Conservation (phyloP, 2,329 filamentous ascomycete species). For the Aspergillus sp. region DNA sequence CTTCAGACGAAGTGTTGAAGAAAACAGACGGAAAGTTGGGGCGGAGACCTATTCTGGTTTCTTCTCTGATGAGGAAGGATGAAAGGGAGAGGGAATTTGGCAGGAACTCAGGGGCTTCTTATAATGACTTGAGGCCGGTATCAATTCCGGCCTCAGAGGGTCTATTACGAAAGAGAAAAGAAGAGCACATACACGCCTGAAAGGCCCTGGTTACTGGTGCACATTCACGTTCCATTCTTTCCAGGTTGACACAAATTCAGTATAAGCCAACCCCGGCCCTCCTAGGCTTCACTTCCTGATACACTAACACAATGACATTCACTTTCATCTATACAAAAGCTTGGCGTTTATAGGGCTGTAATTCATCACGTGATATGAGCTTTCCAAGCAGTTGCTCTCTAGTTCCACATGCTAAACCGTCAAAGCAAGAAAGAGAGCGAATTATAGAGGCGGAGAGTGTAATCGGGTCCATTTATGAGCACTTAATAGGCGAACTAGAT, state of each 20-base stretch:
- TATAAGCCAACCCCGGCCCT: neutral
- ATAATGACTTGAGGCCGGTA: conserved; percentile 48
- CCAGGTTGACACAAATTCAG: neutral
- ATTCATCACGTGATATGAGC: conserved; percentile 29
- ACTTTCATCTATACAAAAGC: conserved; percentile 24
- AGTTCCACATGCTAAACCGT: conserved; percentile 9
- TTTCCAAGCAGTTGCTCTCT: conserved; percentile 11
- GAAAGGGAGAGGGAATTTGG: conserved; percentile 23
- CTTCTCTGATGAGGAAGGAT: conserved; percentile 15
- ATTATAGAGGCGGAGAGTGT: neutral
- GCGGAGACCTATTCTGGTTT: neutral
- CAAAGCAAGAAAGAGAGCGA: neutral
- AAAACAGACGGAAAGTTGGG: conserved; percentile 11
- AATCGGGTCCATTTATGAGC: neutral
- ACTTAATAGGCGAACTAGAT: neutral
- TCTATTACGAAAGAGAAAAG: conserved; percentile 40
- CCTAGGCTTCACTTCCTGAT: neutral
- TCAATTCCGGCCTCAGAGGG: conserved; percentile 46
- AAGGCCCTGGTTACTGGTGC: neutral
- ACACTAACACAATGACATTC: neutral
- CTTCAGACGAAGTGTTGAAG: neutral
- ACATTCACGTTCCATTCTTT: neutral
- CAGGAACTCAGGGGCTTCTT: conserved; percentile 38
- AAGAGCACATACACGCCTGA: conserved; percentile 23
- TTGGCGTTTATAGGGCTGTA: conserved; percentile 27